Evolutionary conservation across 1,139 yeast species (phyloP).

Genomic region (Lodderomyces oxycetoniae): DNA sequence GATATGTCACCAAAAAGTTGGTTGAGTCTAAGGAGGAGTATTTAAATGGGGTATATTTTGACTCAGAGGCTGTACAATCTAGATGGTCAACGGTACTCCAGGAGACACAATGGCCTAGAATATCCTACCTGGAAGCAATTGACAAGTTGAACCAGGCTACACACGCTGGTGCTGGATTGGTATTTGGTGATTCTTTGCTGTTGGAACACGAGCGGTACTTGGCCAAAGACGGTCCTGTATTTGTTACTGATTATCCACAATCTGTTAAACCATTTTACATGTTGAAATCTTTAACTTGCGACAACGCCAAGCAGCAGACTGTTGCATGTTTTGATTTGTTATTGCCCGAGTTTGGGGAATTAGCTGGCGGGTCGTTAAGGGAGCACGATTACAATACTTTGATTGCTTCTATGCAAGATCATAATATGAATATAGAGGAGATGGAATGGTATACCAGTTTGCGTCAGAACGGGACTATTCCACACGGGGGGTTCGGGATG

Average conservation of each 20-base stretch:
- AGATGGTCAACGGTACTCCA: constrained; percentile 33
- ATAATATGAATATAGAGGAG: constrained; percentile 54
- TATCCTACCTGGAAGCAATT: constrained; percentile 76
- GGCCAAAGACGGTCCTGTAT: constrained; percentile 76
- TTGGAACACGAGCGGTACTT: constrained; percentile 92
- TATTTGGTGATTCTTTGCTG: constrained; percentile 71
- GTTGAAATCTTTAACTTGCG: constrained; percentile 42
- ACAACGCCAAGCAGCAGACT: constrained; percentile 44
- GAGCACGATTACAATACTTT: constrained; percentile 59
- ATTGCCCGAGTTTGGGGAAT: constrained; percentile 90
- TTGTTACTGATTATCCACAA: constrained; percentile 84
- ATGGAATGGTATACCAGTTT: constrained; percentile 78
- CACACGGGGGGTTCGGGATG: constrained; percentile 97
- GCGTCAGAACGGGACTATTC: constrained; percentile 73
- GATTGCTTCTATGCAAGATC: constrained; percentile 41
- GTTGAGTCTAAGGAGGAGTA: constrained; percentile 27
- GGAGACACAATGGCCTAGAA: constrained; percentile 55
- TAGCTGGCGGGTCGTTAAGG: constrained; percentile 93
- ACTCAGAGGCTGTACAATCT: constrained; percentile 25
- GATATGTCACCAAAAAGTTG: constrained; percentile 43
- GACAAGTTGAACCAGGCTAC: constrained; percentile 26
- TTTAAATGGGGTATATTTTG: constrained; percentile 32
- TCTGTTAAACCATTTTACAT: constrained; percentile 86
- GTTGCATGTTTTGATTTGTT: constrained; percentile 89
- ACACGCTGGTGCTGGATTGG: constrained; percentile 10